These are phyloP conservation scores for Perkinsus chesapeaki DNA, from an alignment of 169 alveolate genomes.

Conservation along the genomic window DNA sequence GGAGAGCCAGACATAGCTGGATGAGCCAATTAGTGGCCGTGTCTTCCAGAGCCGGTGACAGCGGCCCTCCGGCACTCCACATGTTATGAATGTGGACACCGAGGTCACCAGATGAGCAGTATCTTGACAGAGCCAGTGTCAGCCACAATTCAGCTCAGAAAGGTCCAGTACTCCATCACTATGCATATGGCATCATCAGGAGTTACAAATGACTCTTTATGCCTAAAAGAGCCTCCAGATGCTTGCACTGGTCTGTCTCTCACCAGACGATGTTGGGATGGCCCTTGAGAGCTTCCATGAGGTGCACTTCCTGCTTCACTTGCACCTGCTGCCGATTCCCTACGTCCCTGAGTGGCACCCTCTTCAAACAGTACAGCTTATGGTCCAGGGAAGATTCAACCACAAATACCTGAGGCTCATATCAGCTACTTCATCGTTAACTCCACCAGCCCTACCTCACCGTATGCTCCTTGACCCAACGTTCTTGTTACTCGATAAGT, in stretches of 20 bases:
- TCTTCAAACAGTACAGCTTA: not conserved
- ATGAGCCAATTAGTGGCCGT: constrained; percentile 10
- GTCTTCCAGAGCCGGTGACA: not conserved
- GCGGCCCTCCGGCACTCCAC: not conserved
- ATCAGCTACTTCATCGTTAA: not conserved
- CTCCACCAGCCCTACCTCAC: not conserved
- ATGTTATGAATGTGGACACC: not conserved
- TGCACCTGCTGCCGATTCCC: not conserved
- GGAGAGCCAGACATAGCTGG: constrained; percentile 9
- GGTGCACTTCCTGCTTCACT: not conserved
- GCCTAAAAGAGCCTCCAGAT: not conserved
- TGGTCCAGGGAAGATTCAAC: not conserved
- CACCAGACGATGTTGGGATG: not conserved
- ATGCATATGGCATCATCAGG: not conserved
- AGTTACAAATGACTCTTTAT: not conserved
- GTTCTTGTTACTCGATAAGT: not conserved
- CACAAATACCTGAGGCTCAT: not conserved
- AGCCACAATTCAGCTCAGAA: not conserved
- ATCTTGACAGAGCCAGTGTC: not conserved
- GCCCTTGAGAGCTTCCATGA: not conserved
- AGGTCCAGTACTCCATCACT: not conserved
- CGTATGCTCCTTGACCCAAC: not conserved
- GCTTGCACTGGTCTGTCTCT: not conserved
- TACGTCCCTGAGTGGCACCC: not conserved
- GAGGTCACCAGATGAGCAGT: not conserved